phyloP scores from a whole-genome alignment of 1,284 basidiomycete species.

The Trametes hirsuta region DNA sequence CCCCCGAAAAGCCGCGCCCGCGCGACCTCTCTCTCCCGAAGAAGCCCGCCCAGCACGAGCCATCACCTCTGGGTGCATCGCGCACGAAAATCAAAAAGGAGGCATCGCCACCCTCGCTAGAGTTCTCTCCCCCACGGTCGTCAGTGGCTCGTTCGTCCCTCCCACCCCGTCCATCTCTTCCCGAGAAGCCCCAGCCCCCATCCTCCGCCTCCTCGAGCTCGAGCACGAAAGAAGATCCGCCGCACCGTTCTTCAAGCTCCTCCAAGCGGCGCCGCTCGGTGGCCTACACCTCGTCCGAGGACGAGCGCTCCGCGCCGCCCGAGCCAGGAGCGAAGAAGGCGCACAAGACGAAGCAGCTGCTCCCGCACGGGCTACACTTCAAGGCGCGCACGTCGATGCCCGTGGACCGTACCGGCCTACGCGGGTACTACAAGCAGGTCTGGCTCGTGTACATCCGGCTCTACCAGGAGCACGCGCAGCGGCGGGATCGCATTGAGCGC shows the following conservation, averaged over 20 bases:
- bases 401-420: slow-evolving; percentile 51
- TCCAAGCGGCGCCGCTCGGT: slow-evolving; percentile 37
- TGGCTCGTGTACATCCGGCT: slow-evolving; percentile 54
- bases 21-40: slow-evolving; percentile 36
- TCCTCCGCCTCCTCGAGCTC: slow-evolving; percentile 26
- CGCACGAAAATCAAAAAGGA: slow-evolving; percentile 42
- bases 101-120: slow-evolving; percentile 25
- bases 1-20: slow-evolving; percentile 25
- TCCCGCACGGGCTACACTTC: slow-evolving; percentile 16
- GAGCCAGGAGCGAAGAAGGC: slow-evolving; percentile 22
- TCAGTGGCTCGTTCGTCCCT: slow-evolving; percentile 22
- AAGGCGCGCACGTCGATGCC: slow-evolving; percentile 41
- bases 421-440: slow-evolving; percentile 51
- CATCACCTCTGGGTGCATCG: slow-evolving; percentile 27
- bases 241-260: slow-evolving; percentile 19
- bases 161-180: slow-evolving; percentile 19
- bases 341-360: slow-evolving; percentile 16
- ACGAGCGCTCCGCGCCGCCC: slow-evolving; percentile 40
- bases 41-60: slow-evolving; percentile 34
- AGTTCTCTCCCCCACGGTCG: slow-evolving; percentile 27
- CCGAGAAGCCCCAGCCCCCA: slow-evolving; percentile 26
- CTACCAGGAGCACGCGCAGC: slow-evolving; percentile 48
- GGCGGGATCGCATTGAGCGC: slow-evolving; percentile 51
- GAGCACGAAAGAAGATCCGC: slow-evolving; percentile 27
- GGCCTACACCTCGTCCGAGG: slow-evolving; percentile 65